phyloP scores from a whole-genome alignment of 208 protist species.

The Crithidia bombi region DNA sequence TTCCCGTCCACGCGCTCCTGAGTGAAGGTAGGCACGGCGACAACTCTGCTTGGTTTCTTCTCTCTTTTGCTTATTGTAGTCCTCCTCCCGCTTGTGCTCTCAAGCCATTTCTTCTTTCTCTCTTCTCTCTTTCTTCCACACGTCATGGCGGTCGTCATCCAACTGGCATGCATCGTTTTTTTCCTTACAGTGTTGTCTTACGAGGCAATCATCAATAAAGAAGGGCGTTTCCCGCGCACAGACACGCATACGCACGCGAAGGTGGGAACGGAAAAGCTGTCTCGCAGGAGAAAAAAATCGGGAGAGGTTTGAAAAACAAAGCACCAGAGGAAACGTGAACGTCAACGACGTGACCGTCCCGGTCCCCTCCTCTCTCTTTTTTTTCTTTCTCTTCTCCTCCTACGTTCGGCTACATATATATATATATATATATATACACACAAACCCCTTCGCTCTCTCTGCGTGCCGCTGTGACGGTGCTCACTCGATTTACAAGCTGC shows the following conservation, averaged over 20 bases:
- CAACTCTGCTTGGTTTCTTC: not conserved
- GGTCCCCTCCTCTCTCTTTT: not conserved
- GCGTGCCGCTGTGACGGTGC: not conserved
- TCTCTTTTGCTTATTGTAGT: not conserved
- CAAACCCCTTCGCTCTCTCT: too few relatives aligned
- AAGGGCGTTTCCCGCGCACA: not conserved
- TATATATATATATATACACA: too few relatives aligned
- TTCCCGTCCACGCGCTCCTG: too few relatives aligned
- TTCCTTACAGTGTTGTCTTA: conserved; percentile 23
- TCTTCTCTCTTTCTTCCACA: not conserved
- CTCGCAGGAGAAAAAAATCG: not conserved
- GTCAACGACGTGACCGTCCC: not conserved
- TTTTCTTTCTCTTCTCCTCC: not conserved
- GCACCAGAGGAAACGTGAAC: not conserved
- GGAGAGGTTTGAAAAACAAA: not conserved
- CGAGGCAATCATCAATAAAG: conserved; percentile 27
- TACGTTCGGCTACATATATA: not conserved
- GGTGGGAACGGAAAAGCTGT: not conserved
- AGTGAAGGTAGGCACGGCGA: too few relatives aligned
- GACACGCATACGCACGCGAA: not conserved
- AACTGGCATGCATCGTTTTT: not conserved
- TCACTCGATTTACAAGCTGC: not conserved
- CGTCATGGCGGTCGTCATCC: not conserved
- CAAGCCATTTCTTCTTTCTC: not conserved
- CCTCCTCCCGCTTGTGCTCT: too few relatives aligned